Conservation (phyloP, 345 rosid genomes). For the Brassica incana region DNA sequence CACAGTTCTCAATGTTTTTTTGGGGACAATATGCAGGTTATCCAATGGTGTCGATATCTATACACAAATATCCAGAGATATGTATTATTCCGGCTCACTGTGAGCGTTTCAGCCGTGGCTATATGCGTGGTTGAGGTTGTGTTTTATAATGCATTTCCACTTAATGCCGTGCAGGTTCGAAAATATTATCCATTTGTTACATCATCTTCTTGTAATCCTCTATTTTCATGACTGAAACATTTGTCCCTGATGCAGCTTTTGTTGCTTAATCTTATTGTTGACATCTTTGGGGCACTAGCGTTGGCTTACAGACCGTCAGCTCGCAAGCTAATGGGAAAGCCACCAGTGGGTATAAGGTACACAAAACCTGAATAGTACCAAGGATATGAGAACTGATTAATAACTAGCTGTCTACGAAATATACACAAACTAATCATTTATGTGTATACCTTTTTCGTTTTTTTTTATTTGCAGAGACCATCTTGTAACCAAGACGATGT, state of each 20-base stretch:
- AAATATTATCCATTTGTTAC: constrained; percentile 22
- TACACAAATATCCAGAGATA: constrained; percentile 81
- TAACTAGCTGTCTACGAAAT: neutral
- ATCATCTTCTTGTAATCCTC: constrained; percentile 10
- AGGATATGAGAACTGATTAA: neutral
- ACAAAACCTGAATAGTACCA: neutral
- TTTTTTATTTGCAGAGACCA: constrained; percentile 54
- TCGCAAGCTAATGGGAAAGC: constrained; percentile 66
- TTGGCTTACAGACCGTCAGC: constrained; percentile 83
- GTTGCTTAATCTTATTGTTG: constrained; percentile 83
- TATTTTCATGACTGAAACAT: neutral
- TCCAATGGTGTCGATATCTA: constrained; percentile 81
- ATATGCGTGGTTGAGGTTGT: constrained; percentile 74
- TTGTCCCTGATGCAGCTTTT: constrained; percentile 52
- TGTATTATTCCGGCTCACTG: constrained; percentile 82
- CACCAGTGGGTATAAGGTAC: constrained; percentile 86
- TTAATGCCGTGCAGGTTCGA: constrained; percentile 70
- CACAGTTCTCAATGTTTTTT: constrained; percentile 2
- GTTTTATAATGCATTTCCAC: constrained; percentile 68
- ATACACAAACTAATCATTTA: neutral
- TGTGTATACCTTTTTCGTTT: neutral
- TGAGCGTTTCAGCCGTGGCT: constrained; percentile 64
- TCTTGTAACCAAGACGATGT: constrained; percentile 82
- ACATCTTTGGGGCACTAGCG: constrained; percentile 91
- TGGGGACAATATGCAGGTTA: constrained; percentile 52